Evolutionary conservation across 495 filamentous ascomycete species (phyloP).

Genomic region (Neurospora cerealis): DNA sequence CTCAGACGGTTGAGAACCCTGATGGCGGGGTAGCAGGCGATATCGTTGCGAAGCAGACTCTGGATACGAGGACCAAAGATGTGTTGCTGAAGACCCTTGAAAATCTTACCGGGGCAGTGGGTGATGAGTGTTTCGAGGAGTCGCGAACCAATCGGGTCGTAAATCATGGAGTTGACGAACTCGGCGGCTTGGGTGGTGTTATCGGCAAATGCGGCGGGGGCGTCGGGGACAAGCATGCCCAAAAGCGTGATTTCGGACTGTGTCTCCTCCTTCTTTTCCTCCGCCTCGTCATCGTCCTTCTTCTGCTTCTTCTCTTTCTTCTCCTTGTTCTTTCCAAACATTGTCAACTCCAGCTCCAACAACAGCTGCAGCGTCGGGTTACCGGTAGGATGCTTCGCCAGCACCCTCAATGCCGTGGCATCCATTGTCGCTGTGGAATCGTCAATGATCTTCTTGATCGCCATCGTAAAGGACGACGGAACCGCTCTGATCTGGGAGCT

Average conservation of each 20-base stretch:
- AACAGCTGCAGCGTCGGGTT: slow-evolving; percentile 85
- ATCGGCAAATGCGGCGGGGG: slow-evolving; percentile 34
- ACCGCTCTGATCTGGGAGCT: slow-evolving; percentile 45
- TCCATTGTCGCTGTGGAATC: slow-evolving; percentile 63
- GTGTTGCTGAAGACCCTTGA: slow-evolving; percentile 70
- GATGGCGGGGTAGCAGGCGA: slow-evolving; percentile 75
- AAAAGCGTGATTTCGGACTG: slow-evolving; percentile 16
- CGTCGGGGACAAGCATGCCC: slow-evolving; percentile 33
- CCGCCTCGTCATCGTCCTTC: slow-evolving; percentile 11
- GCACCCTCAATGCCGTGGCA: slow-evolving; percentile 60
- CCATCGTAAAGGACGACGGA: slow-evolving; percentile 64
- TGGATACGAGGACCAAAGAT: slow-evolving; percentile 67
- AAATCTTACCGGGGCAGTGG: slow-evolving; percentile 72
- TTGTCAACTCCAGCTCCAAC: slow-evolving; percentile 68
- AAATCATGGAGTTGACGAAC: slow-evolving; percentile 79
- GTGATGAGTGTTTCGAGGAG: slow-evolving; percentile 77
- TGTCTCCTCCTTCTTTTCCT: background rate
- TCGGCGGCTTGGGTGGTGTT: slow-evolving; percentile 31
- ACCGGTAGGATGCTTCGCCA: slow-evolving; percentile 79
- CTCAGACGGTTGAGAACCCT: slow-evolving; percentile 70
- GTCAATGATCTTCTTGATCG: slow-evolving; percentile 66
- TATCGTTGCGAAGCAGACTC: slow-evolving; percentile 74
- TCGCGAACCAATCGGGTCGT: slow-evolving; percentile 80
- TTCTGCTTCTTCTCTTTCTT: slow-evolving; percentile 19
- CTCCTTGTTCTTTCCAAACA: slow-evolving; percentile 53